These are phyloP conservation scores for Fraxinus baroniana DNA, from an alignment of 305 asterid genomes.

Conservation along the genomic window DNA sequence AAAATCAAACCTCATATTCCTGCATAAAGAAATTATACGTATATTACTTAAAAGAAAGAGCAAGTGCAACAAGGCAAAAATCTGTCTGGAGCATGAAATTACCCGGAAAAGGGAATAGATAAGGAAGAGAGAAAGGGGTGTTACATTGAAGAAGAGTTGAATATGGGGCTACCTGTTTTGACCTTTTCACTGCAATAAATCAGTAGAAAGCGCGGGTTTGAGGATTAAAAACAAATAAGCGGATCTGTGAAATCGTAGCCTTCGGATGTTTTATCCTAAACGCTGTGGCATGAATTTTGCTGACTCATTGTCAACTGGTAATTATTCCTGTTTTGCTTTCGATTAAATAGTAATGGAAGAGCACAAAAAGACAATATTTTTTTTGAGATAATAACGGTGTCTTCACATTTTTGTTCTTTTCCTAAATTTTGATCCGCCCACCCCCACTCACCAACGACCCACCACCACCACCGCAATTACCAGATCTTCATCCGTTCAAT, in stretches of 20 bases:
- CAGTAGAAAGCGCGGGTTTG: background rate
- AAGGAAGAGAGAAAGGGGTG: background rate
- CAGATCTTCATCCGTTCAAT: background rate
- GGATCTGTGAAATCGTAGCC: slow-evolving; percentile 10
- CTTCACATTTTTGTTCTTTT: background rate
- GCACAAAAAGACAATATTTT: background rate
- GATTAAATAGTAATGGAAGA: background rate
- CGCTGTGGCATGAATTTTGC: background rate
- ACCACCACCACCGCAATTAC: background rate
- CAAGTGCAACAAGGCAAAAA: background rate
- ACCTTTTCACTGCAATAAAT: background rate
- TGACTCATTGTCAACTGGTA: background rate
- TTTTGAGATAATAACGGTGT: background rate
- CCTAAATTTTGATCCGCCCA: background rate
- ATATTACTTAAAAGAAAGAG: background rate
- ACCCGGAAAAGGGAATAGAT: background rate
- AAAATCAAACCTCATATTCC: background rate
- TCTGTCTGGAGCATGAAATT: background rate
- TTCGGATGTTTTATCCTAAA: background rate
- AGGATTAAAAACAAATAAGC: background rate
- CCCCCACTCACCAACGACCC: background rate
- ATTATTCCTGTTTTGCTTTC: background rate
- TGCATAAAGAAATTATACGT: background rate
- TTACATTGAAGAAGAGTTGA: background rate
- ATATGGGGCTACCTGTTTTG: slow-evolving; percentile 1